phyloP scores from a whole-genome alignment of 2,329 filamentous ascomycete species.

The Hypocrella siamensis region DNA sequence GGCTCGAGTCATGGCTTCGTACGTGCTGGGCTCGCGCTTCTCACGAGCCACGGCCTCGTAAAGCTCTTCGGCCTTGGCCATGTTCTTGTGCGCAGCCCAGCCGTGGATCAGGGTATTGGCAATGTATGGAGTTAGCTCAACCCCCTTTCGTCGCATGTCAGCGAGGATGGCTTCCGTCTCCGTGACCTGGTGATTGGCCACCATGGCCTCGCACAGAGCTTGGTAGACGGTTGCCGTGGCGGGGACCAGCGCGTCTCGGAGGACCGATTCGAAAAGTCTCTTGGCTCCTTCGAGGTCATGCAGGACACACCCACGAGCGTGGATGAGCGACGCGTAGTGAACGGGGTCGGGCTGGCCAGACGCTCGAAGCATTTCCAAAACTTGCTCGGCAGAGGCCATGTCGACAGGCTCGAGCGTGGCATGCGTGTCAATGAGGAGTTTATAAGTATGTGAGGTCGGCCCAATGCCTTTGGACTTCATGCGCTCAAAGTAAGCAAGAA shows the following conservation, averaged over 20 bases:
- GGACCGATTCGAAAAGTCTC: constrained; percentile 66
- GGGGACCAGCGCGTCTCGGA: constrained; percentile 49
- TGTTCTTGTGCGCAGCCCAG: constrained; percentile 75
- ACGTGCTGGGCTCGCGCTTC: constrained; percentile 89
- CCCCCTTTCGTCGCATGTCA: constrained; percentile 56
- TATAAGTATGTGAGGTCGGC: constrained; percentile 92
- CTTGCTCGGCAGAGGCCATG: constrained; percentile 71
- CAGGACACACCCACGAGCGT: constrained; percentile 85
- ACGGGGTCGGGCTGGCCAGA: constrained; percentile 77
- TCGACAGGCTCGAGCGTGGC: constrained; percentile 85
- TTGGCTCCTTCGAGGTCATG: constrained; percentile 81
- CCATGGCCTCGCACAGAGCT: constrained; percentile 91
- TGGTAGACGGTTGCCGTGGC: constrained; percentile 84
- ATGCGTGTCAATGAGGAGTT: constrained; percentile 89
- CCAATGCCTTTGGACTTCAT: constrained; percentile 80
- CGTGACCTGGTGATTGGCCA: constrained; percentile 75
- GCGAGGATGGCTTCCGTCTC: constrained; percentile 59
- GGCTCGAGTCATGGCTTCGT: constrained; percentile 94
- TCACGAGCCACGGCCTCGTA: constrained; percentile 64
- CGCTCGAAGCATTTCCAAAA: constrained; percentile 63
- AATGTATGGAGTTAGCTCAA: constrained; percentile 92
- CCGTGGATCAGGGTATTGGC: constrained; percentile 96
- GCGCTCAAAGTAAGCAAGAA: constrained; percentile 84
- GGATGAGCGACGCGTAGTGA: constrained; percentile 89
- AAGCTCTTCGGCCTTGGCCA: constrained; percentile 60